These are phyloP conservation scores for Mallotus nudiflorus DNA, from an alignment of 345 rosid species.

Conservation along the genomic window DNA sequence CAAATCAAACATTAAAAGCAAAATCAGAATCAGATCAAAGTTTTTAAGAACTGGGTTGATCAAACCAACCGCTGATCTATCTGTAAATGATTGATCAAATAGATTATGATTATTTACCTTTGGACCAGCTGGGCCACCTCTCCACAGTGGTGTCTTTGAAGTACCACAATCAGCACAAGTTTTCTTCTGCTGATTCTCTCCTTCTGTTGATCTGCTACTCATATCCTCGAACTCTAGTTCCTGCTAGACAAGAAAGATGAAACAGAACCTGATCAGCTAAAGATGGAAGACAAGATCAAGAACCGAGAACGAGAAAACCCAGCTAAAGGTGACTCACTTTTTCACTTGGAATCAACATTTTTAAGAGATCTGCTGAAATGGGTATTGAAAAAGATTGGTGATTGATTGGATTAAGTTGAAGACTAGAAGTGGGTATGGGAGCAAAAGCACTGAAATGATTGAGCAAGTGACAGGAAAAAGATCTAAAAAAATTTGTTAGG, in stretches of 20 bases:
- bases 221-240: constrained; percentile 19
- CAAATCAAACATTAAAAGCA: not conserved
- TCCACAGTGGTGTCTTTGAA: constrained; percentile 89
- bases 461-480: not conserved
- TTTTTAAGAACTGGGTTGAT: not conserved
- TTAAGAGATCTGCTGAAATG: not conserved
- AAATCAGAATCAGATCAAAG: constrained; percentile 9
- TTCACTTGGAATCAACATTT: constrained; percentile 30
- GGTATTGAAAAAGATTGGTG: not conserved
- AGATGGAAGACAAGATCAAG: not conserved
- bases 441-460: not conserved
- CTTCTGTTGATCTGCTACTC: constrained; percentile 20
- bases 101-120: constrained; percentile 44
- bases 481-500: not conserved
- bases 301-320: not conserved
- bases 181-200: constrained; percentile 50
- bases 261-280: not conserved
- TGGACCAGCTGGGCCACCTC: constrained; percentile 99
- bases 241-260: not conserved
- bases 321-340: constrained; percentile 25
- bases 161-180: constrained; percentile 94
- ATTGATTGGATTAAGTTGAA: not conserved
- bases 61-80: too few species aligned
- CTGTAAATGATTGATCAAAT: not conserved
- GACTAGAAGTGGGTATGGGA: not conserved